These are phyloP conservation scores for Astrothelium macrocarpum DNA, from an alignment of 495 filamentous ascomycete genomes.

Conservation along the genomic window DNA sequence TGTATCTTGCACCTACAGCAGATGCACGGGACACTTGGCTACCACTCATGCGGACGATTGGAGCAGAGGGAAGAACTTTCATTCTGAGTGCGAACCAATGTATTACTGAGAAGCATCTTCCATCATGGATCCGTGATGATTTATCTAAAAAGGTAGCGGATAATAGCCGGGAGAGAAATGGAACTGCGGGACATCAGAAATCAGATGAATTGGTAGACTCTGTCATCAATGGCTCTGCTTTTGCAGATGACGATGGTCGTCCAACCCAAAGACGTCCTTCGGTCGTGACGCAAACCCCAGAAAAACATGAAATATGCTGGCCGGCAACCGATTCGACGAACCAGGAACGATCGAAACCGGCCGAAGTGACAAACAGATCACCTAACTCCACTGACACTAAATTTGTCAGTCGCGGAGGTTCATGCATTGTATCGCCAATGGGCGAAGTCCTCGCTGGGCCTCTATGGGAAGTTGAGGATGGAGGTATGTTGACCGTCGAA, in stretches of 20 bases:
- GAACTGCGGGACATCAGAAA: background rate
- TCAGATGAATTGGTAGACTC: conserved; percentile 6
- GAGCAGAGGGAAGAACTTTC: conserved; percentile 69
- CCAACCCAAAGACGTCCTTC: conserved; percentile 18
- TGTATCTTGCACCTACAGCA: conserved; percentile 88
- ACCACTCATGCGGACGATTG: conserved; percentile 70
- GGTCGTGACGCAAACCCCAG: conserved; percentile 37
- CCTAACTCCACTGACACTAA: conserved; percentile 26
- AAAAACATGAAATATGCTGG: conserved; percentile 47
- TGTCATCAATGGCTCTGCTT: background rate
- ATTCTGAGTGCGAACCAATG: conserved; percentile 87
- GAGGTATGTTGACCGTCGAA: conserved; percentile 39
- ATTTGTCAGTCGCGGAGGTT: conserved; percentile 64
- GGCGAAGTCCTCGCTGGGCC: conserved; percentile 72
- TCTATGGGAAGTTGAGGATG: conserved; percentile 70
- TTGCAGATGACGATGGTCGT: background rate
- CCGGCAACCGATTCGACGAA: conserved; percentile 21
- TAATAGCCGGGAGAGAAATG: background rate
- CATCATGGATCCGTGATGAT: conserved; percentile 42
- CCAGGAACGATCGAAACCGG: conserved; percentile 2
- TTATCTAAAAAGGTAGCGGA: background rate
- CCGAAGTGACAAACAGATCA: conserved; percentile 14
- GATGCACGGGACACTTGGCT: conserved; percentile 80
- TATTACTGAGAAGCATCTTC: conserved; percentile 48
- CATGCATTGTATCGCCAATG: conserved; percentile 68